These are phyloP conservation scores for Chrysosporium queenslandicum DNA, from an alignment of 2,329 filamentous ascomycete species.

Conservation along the genomic window DNA sequence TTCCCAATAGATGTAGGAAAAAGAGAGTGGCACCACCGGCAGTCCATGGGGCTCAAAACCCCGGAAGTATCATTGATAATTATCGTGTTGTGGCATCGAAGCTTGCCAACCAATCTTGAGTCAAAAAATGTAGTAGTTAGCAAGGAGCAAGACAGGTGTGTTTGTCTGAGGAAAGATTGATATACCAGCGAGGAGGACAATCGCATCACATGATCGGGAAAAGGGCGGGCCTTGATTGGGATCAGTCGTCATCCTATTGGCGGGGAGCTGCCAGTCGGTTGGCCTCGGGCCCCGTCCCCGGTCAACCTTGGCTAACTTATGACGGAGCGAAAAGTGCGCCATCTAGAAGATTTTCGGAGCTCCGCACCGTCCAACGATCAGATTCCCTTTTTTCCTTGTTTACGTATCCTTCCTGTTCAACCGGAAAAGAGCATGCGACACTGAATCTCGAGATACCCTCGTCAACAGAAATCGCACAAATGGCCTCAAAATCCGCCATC, in stretches of 20 bases:
- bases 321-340: conserved; percentile 1
- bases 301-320: conserved; percentile 2
- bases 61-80: no score
- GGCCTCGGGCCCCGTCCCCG: conserved; percentile 10
- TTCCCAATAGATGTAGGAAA: no score
- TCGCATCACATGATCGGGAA: neutral
- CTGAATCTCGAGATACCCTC: neutral
- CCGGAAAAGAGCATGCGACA: neutral
- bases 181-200: neutral
- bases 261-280: conserved; percentile 9
- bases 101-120: no score
- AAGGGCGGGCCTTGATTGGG: neutral
- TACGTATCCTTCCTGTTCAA: neutral
- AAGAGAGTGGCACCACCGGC: no score
- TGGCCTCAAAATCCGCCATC: conserved; percentile 35
- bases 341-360: neutral
- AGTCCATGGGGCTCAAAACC: no score
- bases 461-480: conserved; percentile 15
- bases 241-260: conserved; percentile 11
- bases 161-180: neutral
- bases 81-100: no score
- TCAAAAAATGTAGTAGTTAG: no score
- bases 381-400: neutral
- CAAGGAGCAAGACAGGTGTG: no score
- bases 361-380: neutral